phyloP scores from a whole-genome alignment of 192 early-diverging fungal genomes.

The Spinellus fusiger region DNA sequence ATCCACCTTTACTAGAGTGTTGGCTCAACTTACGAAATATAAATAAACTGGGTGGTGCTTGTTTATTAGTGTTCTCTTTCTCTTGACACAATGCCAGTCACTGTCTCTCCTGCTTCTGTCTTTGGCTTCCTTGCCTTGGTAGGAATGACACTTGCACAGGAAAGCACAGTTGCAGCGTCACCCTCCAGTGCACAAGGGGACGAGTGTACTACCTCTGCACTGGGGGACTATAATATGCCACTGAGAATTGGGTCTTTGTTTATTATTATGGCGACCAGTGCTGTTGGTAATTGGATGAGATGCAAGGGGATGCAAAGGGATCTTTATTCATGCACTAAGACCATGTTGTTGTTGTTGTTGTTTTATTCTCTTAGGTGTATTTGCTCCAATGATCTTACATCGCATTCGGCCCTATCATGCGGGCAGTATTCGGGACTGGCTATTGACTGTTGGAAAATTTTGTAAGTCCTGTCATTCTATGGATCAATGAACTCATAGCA shows the following conservation, averaged over 20 bases:
- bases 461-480: conserved; percentile 14
- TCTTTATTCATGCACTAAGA: too few species aligned
- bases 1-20: too few species aligned
- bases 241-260: conserved; percentile 29
- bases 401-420: conserved; percentile 4
- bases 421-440: conserved; percentile 16
- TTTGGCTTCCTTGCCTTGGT: too few species aligned
- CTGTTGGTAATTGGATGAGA: conserved; percentile 12
- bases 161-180: too few species aligned
- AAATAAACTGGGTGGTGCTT: too few species aligned
- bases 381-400: conserved; percentile 23
- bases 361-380: conserved; percentile 13
- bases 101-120: too few species aligned
- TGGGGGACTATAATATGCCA: conserved; percentile 24
- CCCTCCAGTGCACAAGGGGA: too few species aligned
- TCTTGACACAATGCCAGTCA: too few species aligned
- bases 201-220: background rate
- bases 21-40: too few species aligned
- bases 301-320: too few species aligned
- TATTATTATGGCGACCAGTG: conserved; percentile 24
- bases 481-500: background rate
- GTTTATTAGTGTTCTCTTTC: too few species aligned
- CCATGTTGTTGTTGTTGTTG: background rate
- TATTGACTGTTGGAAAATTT: conserved; percentile 27
- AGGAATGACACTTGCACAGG: too few species aligned